Evolutionary conservation across 768 basidiomycete species (phyloP).

Genomic region (Trametes gibbosa): DNA sequence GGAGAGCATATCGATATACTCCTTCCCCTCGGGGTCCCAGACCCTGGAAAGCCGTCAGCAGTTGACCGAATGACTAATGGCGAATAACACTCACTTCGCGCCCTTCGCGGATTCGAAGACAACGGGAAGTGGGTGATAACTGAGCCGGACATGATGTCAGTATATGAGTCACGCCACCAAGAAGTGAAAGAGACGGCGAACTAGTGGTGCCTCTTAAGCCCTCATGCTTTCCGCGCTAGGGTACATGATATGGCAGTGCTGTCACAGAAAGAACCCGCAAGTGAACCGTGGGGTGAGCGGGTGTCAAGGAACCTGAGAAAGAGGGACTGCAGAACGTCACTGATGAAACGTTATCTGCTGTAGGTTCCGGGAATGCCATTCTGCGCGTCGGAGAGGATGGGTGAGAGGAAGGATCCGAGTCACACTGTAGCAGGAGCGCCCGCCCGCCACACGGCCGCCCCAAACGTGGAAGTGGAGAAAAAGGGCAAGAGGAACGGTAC

Average conservation of each 20-base stretch:
- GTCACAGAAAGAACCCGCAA: background rate
- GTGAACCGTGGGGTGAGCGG: background rate
- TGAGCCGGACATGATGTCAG: conserved; percentile 34
- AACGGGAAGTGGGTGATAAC: conserved; percentile 94
- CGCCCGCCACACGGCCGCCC: background rate
- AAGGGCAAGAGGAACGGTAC: conserved; percentile 23
- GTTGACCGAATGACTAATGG: conserved; percentile 14
- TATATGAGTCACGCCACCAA: background rate
- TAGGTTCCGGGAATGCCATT: conserved; percentile 1
- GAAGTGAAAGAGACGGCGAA: conserved; percentile 6
- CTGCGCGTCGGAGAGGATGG: background rate
- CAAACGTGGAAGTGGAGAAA: background rate
- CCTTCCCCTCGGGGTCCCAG: conserved; percentile 93
- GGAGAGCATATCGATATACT: conserved; percentile 97
- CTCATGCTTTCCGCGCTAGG: conserved; percentile 7
- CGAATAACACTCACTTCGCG: conserved; percentile 71
- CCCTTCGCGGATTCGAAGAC: conserved; percentile 91
- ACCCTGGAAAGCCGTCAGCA: conserved; percentile 45
- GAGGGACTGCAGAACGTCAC: background rate
- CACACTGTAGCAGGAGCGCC: background rate
- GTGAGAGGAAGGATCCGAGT: background rate
- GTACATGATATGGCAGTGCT: conserved; percentile 5
- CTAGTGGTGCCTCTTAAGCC: conserved; percentile 6
- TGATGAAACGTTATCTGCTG: background rate
- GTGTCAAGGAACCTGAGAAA: background rate